Conservation (phyloP, 2,329 filamentous ascomycete species). For the Gyromitra esculenta region DNA sequence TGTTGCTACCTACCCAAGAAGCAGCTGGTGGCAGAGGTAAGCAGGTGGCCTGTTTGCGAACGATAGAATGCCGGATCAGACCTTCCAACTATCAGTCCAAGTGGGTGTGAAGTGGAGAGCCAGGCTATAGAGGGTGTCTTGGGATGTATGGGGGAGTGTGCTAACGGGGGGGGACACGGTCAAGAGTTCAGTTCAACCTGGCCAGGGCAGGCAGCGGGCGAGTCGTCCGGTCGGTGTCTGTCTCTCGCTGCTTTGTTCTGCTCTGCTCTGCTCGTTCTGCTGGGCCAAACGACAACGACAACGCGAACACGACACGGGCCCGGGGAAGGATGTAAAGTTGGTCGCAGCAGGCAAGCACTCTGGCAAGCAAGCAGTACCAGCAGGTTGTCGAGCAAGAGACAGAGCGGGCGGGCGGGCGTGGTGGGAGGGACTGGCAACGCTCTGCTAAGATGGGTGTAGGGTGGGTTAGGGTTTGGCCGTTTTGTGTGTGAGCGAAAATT, state of each 20-base stretch:
- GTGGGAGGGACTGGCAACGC: conserved; percentile 51
- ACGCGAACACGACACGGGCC: conserved; percentile 46
- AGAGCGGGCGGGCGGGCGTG: conserved; percentile 48
- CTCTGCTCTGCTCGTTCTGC: conserved; percentile 26
- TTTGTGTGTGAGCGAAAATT: conserved; percentile 52
- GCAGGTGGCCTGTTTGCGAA: conserved; percentile 40
- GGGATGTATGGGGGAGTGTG: conserved; percentile 26
- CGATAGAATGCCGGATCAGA: conserved; percentile 35
- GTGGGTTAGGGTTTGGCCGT: conserved; percentile 51
- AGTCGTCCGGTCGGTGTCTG: conserved; percentile 34
- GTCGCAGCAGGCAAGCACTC: conserved; percentile 50
- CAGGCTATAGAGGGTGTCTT: conserved; percentile 27
- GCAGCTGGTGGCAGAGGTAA: conserved; percentile 29
- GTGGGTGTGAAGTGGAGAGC: conserved; percentile 19
- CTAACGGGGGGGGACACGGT: conserved; percentile 25
- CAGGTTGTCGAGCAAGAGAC: conserved; percentile 48
- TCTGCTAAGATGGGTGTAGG: conserved; percentile 45
- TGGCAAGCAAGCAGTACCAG: conserved; percentile 48
- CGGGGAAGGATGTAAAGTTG: conserved; percentile 36
- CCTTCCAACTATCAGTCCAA: conserved; percentile 24
- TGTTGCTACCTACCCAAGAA: conserved; percentile 40
- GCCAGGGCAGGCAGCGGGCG: conserved; percentile 22
- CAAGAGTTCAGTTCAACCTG: conserved; percentile 40
- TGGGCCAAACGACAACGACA: conserved; percentile 45
- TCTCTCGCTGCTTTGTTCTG: conserved; percentile 21